A percentile compares a stretch with the other conserved stretches of the same genome.
phyloP scores from a whole-genome alignment of 805 yeast species.

The Saccharomycodes ludwigii region DNA sequence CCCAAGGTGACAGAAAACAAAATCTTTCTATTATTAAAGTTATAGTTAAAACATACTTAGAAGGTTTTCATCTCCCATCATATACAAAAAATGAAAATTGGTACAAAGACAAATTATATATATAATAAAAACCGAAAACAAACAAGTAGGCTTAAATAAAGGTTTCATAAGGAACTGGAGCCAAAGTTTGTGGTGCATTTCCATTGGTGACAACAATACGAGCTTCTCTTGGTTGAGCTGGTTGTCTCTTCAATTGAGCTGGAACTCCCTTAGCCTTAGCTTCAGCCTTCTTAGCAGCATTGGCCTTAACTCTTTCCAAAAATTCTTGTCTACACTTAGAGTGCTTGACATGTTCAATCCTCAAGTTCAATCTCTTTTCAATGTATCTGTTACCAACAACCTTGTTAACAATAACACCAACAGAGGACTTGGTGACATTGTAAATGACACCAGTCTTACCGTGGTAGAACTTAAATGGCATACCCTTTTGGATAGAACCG shows the following conservation, averaged over 20 bases:
- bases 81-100: too few relatives aligned
- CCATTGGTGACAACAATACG: constrained; percentile 72
- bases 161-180: constrained; percentile 99
- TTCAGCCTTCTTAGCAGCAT: constrained; percentile 86
- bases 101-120: too few relatives aligned
- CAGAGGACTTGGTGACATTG: constrained; percentile 98
- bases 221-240: constrained; percentile 93
- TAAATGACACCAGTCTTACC: constrained; percentile 99
- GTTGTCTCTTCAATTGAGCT: constrained; percentile 93
- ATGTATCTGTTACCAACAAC: constrained; percentile 98
- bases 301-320: constrained; percentile 94
- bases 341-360: constrained; percentile 98
- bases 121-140: constrained; percentile 6
- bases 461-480: constrained; percentile 99
- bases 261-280: constrained; percentile 91
- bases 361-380: constrained; percentile 97
- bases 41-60: too few relatives aligned
- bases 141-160: constrained; percentile 59
- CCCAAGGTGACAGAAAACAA: too few relatives aligned
- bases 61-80: too few relatives aligned
- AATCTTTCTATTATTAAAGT: too few relatives aligned
- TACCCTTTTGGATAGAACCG: constrained; percentile 99
- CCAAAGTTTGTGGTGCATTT: constrained; percentile 89
- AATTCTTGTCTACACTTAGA: constrained; percentile 99
- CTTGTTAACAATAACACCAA: constrained; percentile 97